Base-by-base conservation (phyloP, 2,329 filamentous ascomycete species). In the Cercospora brassicicola region DNA sequence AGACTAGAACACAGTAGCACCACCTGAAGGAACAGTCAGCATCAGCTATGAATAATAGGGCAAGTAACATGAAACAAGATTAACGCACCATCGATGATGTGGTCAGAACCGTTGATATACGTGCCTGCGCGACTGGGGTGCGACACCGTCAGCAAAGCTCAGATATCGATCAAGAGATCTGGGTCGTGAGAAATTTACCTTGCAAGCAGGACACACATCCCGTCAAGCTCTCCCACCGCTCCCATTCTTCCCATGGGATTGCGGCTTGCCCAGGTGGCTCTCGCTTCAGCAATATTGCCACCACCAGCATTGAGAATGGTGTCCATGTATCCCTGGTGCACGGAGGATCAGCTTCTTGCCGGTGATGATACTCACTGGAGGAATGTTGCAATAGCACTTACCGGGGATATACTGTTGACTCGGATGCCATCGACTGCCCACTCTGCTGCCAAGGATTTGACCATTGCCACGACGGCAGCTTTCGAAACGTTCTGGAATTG, bases 301-400 rank as follows among this genome's bases (percentile, higher is more conserved):
- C 73, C 75, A 1, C 79, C 79, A 23, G 78, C 78, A 74, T 92
- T 93, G 59, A 93, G 79, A 11, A 91, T 86, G 0, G 90, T 92
- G 73, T 92, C 90, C 88, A 93, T 92, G 73, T 93, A 93, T 0
- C 91, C 91, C 0, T 91, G 91, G 15, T 45, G 85, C 88, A 53
- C 93, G 83, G 18, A 83, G 87, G 72, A 93, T 93, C 4, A 91
- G 45, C 20, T 26, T 20, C 45, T 51, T 15, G 11, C 9, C 9
- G 20, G 45, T 1, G 18, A 1, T 13, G 45, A 26, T 15, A 23
- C 20, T 51, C 10, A 1, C 26, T 13, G 45, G 9, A 1, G 45
- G 6, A 2, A 51, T 26, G 45, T 3, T 0, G 10, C 20, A 23
- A 23, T 88, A 2, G 89, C 80, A 69, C 93, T 91, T 0, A 91